Base-by-base conservation (phyloP, 192 early-diverging fungal species). In the Thamnidium elegans region DNA sequence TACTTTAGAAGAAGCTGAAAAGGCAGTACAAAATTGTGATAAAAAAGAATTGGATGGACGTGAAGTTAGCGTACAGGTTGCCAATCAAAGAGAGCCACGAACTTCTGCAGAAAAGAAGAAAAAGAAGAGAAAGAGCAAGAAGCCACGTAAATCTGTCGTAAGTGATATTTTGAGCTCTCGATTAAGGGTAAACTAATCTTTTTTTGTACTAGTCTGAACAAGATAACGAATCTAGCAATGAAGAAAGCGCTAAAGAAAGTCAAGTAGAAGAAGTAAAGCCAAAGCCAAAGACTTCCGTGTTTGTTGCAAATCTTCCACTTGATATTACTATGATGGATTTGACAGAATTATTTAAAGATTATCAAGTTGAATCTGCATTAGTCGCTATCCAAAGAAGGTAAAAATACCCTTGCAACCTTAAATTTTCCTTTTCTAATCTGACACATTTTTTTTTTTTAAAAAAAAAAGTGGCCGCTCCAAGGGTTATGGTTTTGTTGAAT, bases 401-500 rank as follows among this genome's bases (percentile, higher is more conserved):
- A 39, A 39, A 39, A n/a, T n/a, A n/a, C n/a, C n/a, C n/a, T n/a
- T n/a, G n/a, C n/a, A n/a, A n/a, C n/a, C n/a, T n/a, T n/a, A n/a
- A n/a, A n/a, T n/a, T n/a, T n/a, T n/a, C n/a, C n/a, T n/a, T n/a
- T n/a, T n/a, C n/a, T n/a, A 39, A 39, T 39, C 36, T 39, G 36
- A 39, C 36, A 39, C 36, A 39, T 52, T 52, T 4, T 43, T 45
- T 13, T 58, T 44, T 26, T 3, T 26, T n/a, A n/a, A n/a, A 26
- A 26, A 26, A 26, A 26, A 26, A 26, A 58, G 58, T 62, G 88
- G 88, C 30, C 86, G 90, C 55, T 86, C 86, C 78, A 95, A 94
- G 79, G 95, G 95, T 63, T 99, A 90, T 79, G 97, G 95, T 34
- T 99, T 99, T 76, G 90, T 97, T 34, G 92, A 93, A 68, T 81